Evolutionary conservation across 73 alveolate species (phyloP), one percentile per base, ranked within the genome.

Genomic region (Breviolum minutum): DNA sequence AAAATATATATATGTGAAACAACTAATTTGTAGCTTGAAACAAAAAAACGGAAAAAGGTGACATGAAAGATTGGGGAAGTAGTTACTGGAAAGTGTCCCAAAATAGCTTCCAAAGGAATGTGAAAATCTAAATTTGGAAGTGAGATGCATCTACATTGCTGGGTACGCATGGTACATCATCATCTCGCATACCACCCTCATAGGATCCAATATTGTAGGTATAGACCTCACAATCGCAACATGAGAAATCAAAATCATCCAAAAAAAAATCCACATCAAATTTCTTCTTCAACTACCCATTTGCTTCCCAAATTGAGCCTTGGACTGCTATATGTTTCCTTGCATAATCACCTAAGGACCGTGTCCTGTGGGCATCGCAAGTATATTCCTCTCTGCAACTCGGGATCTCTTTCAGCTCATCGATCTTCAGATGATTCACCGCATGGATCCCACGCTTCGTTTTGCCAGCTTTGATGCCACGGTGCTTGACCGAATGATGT

Each of bases 141-240:
- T 32, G 48, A 14, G 83, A 32, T 27, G 48, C 94, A 27, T 92
- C 98, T n/a, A 92, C 61, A 29, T 92, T 92, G 66, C 68, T 80
- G 40, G 98, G 98, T 22, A 92, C 98, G 29, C 98, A 92, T 19
- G 98, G 98, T 0, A 92, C 90, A 32, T 92, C 62, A 32, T 92
- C 87, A 16, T 92, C 81, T 24, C 98, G 89, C 98, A 92, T 92
- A 20, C 98, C 98, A 29, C 98, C 98, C 69, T 92, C 98, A n/a
- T 92, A 92, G 9, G 98, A 92, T 13, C 98, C 98, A 22, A 92
- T 92, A 90, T 92, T 92, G 98, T 92, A 92, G 82, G 98, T 92
- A 81, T 92, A 92, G 81, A 92, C 94, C 94, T 86, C 89, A 16
- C 73, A 32, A 17, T 8, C 24, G 70, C 40, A 14, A 81, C 48